Evolutionary conservation across 345 rosid genomes (phyloP).

Genomic region (Sonneratia alba): DNA sequence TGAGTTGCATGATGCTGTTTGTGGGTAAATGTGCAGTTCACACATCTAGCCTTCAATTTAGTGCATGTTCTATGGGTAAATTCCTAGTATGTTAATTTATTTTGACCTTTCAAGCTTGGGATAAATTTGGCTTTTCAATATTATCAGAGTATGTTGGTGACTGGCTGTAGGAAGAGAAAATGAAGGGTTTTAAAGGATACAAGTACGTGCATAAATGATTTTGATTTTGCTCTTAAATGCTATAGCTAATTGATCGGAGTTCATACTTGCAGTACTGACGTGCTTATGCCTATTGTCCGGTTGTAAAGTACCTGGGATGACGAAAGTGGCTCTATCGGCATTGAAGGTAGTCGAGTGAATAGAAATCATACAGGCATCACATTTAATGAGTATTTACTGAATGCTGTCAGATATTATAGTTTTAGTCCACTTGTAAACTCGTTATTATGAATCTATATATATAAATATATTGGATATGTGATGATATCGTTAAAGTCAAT

Average conservation of each 20-base stretch:
- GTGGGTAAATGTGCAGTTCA: background rate
- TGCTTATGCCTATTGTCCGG: constrained; percentile 14
- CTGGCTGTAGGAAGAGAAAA: no score
- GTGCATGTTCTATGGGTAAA: no score
- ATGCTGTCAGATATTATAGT: constrained; percentile 1
- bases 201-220: no score
- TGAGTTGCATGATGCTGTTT: background rate
- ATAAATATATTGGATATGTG: background rate
- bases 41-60: no score
- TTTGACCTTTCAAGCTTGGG: background rate
- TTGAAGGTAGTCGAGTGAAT: constrained; percentile 21
- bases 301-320: constrained; percentile 16
- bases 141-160: background rate
- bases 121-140: background rate
- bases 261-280: background rate
- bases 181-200: background rate
- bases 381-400: constrained; percentile 33
- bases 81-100: no score
- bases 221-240: background rate
- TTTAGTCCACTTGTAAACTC: background rate
- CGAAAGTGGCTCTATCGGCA: constrained; percentile 6
- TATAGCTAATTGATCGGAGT: background rate
- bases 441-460: background rate
- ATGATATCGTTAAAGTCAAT: background rate
- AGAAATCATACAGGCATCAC: constrained; percentile 1